Conservation (phyloP, 345 rosid genomes). For the Tarenaya hassleriana region DNA sequence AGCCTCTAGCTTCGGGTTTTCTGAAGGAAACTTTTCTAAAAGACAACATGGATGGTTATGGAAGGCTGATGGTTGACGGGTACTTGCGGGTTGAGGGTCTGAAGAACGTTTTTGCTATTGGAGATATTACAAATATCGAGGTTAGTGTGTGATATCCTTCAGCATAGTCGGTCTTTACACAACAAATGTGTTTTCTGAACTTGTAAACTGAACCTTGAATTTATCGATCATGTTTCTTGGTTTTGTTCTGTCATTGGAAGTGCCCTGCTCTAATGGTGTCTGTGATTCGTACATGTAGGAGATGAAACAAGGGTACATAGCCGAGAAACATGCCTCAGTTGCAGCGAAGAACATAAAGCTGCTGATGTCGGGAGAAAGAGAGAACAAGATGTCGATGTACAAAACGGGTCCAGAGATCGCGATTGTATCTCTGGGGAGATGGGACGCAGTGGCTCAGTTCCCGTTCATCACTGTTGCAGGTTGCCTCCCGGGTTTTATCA, state of each 20-base stretch:
- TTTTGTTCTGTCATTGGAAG: neutral
- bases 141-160: slow-evolving; percentile 41
- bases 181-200: too few species aligned
- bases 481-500: slow-evolving; percentile 65
- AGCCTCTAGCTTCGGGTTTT: slow-evolving; percentile 63
- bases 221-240: neutral
- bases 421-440: slow-evolving; percentile 70
- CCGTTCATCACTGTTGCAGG: slow-evolving; percentile 58
- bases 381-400: slow-evolving; percentile 47
- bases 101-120: slow-evolving; percentile 57
- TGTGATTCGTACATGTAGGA: slow-evolving; percentile 42
- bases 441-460: slow-evolving; percentile 64
- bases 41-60: slow-evolving; percentile 47
- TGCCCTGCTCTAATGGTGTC: slow-evolving; percentile 5
- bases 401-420: slow-evolving; percentile 41
- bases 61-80: slow-evolving; percentile 73
- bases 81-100: slow-evolving; percentile 47
- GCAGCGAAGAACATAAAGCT: slow-evolving; percentile 66
- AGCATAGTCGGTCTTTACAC: too few species aligned
- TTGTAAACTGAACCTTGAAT: neutral
- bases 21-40: slow-evolving; percentile 47
- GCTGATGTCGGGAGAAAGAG: slow-evolving; percentile 44
- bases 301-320: slow-evolving; percentile 70
- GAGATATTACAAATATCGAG: slow-evolving; percentile 62
- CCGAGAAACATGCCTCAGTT: slow-evolving; percentile 55